Conservation (phyloP, 768 basidiomycete species). For the Suillus clintonianus region DNA sequence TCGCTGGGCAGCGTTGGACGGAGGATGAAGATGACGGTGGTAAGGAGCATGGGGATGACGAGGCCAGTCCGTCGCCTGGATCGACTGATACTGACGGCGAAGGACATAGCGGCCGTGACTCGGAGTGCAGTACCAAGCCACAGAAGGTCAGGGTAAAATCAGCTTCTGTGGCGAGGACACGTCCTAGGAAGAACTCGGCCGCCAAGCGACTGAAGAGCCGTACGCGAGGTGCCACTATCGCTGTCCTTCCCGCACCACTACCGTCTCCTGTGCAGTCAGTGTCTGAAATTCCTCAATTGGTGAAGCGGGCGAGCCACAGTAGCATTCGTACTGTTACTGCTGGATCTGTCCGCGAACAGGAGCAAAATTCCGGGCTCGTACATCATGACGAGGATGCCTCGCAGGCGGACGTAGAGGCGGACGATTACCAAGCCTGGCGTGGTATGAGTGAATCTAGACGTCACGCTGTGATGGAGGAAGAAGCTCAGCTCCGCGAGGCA, state of each 20-base stretch:
- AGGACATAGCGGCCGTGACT: slow-evolving; percentile 34
- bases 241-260: slow-evolving; percentile 50
- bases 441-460: slow-evolving; percentile 25
- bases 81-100: slow-evolving; percentile 66
- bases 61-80: slow-evolving; percentile 54
- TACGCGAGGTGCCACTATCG: slow-evolving; percentile 70
- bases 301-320: slow-evolving; percentile 57
- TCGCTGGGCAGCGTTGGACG: slow-evolving; percentile 55
- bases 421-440: slow-evolving; percentile 19
- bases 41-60: slow-evolving; percentile 47
- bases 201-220: slow-evolving; percentile 35
- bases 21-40: slow-evolving; percentile 45
- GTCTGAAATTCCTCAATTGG: slow-evolving; percentile 15
- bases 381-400: slow-evolving; percentile 22
- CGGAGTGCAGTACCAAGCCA: slow-evolving; percentile 11
- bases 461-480: slow-evolving; percentile 44
- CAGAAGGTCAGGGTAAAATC: slow-evolving; percentile 8
- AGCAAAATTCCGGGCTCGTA: slow-evolving; percentile 22
- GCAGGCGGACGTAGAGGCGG: slow-evolving; percentile 28
- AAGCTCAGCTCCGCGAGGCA: slow-evolving; percentile 50
- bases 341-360: slow-evolving; percentile 44
- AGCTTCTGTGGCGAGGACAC: slow-evolving; percentile 31
- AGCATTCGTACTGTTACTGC: slow-evolving; percentile 75
- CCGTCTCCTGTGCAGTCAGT: slow-evolving; percentile 8
- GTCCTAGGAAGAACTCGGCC: slow-evolving; percentile 33